Evolutionary conservation across 331 rosid species (phyloP), one percentile per base, ranked within the genome.

Genomic region (Pyracantha coccinea): DNA sequence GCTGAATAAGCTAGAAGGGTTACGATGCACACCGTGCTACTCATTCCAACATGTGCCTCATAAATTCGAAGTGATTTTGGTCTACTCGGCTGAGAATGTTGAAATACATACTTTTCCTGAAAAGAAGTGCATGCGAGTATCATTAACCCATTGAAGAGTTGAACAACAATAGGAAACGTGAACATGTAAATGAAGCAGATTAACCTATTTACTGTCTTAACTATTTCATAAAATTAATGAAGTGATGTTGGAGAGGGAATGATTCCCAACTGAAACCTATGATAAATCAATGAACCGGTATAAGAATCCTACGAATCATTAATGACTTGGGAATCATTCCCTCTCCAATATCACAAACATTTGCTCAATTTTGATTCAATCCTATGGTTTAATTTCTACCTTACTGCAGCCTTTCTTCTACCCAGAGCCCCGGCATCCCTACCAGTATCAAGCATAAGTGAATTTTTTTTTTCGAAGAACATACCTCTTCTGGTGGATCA

Each of bases 401-500:
- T 25, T 64, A 69, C 45, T 21, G n/a, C 73, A 8, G 6, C 31
- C 47, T 75, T 17, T 75, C 21, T 74, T 66, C n/a, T 54, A 55
- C 63, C 35, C 23, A 41, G 76, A 61, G 69, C 44, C 76, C 24
- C 17, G 23, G 15, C 19, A 28, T 67, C 52, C 27, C 70, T 53
- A 78, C 17, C 8, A 0, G 2, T 45, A 38, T 19, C 25, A 25
- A 25, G 44, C 66, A 65, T 32, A 64, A 41, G 13, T 38, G 45
- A 38, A 15, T 11, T 2, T 16, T 4, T 45, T 58, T 16, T 41
- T 15, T n/a, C n/a, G 2, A 76, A 59, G 80, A 77, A 64, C 75
- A 55, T 86, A 94, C 99, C 97, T 88, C 93, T 82, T 94, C 97
- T 12, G 97, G 97, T 58, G 99, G 99, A 79, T 94, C 99, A 79